Evolutionary conservation across 208 protist genomes (phyloP), one percentile per base, ranked within the genome.

Genomic region (Tritrichomonas musculus): DNA sequence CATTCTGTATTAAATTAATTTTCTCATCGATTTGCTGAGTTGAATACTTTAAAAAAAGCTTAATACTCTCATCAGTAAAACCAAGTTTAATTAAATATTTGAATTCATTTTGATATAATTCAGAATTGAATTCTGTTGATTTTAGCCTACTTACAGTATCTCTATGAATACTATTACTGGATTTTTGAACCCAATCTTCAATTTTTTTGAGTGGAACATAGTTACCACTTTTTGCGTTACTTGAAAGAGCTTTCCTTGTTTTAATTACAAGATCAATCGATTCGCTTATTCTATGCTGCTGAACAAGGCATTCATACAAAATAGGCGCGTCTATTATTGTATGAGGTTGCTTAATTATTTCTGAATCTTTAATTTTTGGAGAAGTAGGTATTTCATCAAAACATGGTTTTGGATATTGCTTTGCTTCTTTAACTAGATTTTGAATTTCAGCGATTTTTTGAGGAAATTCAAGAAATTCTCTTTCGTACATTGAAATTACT

Each of bases 401-500:
- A 22, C 20, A n/a, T 53, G 73, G 73, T 53, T 47, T 41, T 20
- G 73, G 73, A 11, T 53, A 44, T n/a, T 36, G 47, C 30, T 1
- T 4, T 30, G 41, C 41, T 20, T 82, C 41, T 1, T 25, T n/a
- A 25, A 82, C 73, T 11, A 82, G n/a, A 20, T 36, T 82, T 14
- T 47, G 33, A 1, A 82, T 11, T 30, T 36, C 41, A 53, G n/a
- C 41, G 73, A 82, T 82, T 53, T 82, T 82, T 53, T 82, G 73
- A 53, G 73, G 73, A 36, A 82, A 82, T 82, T 82, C 73, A n/a
- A 41, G 20, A 44, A 82, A 82, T 30, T 82, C 73, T 50, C 73
- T 4, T 53, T 82, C 73, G 41, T 53, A 82, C 17, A 36, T 47
- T 50, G 73, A n/a, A 53, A 82, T 82, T 20, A 33, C 47, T 82